These are phyloP conservation scores for Batkoa obscura DNA, from an alignment of 371 early-diverging fungal genomes.

Conservation along the genomic window DNA sequence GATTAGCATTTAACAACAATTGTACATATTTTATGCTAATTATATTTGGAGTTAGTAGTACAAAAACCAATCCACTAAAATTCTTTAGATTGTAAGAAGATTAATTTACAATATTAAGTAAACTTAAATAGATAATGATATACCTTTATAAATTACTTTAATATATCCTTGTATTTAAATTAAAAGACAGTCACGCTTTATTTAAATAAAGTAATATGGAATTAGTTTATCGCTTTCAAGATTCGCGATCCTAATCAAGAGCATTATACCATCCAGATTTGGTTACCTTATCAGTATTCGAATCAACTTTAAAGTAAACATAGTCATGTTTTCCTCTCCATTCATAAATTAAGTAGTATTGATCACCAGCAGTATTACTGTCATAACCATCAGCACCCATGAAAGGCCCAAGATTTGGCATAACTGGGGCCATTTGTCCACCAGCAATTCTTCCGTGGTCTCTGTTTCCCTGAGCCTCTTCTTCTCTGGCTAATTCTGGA, in stretches of 20 bases:
- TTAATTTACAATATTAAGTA: too few relatives aligned
- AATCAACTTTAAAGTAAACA: slow-evolving; percentile 32
- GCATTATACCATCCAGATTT: slow-evolving; percentile 25
- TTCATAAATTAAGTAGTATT: slow-evolving; percentile 26
- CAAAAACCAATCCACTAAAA: too few relatives aligned
- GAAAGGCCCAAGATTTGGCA: background rate
- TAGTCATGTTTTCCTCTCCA: slow-evolving; percentile 43
- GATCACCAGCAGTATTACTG: background rate
- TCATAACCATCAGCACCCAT: background rate
- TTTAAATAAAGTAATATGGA: too few relatives aligned
- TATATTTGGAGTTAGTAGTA: too few relatives aligned
- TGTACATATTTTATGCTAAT: too few relatives aligned
- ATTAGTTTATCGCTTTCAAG: too few relatives aligned
- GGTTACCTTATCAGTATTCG: slow-evolving; percentile 20
- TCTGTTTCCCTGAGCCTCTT: background rate
- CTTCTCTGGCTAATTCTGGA: background rate
- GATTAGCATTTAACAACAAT: too few relatives aligned
- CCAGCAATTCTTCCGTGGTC: background rate
- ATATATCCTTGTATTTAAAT: too few relatives aligned
- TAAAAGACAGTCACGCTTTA: too few relatives aligned
- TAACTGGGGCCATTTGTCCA: background rate
- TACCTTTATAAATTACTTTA: too few relatives aligned
- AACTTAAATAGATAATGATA: too few relatives aligned
- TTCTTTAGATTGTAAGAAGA: too few relatives aligned
- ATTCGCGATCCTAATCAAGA: slow-evolving; percentile 9